Evolutionary conservation across 169 alveolate species (phyloP).

Genomic region (Plasmodium coatneyi): DNA sequence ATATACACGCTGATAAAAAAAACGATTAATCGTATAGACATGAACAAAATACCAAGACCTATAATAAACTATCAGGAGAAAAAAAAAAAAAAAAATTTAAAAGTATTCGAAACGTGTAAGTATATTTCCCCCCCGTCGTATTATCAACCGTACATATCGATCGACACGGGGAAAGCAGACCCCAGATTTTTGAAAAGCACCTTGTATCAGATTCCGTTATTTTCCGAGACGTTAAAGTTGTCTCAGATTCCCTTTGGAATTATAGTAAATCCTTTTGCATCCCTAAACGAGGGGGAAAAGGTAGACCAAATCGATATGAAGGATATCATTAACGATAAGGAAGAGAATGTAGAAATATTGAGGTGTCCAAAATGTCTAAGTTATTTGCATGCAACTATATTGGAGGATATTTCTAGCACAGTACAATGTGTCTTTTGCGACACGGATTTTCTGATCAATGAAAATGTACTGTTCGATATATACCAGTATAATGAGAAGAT

Average conservation of each 20-base stretch:
- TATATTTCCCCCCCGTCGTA: slow-evolving; percentile 67
- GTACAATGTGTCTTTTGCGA: slow-evolving; percentile 81
- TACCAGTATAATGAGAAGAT: slow-evolving; percentile 62
- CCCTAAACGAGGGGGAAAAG: slow-evolving; percentile 66
- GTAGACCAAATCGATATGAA: slow-evolving; percentile 79
- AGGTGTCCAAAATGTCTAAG: slow-evolving; percentile 83
- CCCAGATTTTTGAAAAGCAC: slow-evolving; percentile 78
- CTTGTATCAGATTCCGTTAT: slow-evolving; percentile 78
- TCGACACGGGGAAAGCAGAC: slow-evolving; percentile 79
- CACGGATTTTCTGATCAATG: slow-evolving; percentile 73
- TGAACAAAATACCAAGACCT: slow-evolving; percentile 69
- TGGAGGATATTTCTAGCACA: slow-evolving; percentile 61
- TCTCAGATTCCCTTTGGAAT: slow-evolving; percentile 81
- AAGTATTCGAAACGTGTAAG: slow-evolving; percentile 65
- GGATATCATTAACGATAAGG: slow-evolving; percentile 76
- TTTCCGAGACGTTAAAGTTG: slow-evolving; percentile 77
- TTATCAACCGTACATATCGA: slow-evolving; percentile 67
- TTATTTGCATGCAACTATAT: slow-evolving; percentile 80
- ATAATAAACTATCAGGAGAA: slow-evolving; percentile 36
- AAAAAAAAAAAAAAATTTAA: slow-evolving; percentile 34
- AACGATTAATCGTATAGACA: slow-evolving; percentile 58
- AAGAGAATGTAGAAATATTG: slow-evolving; percentile 76
- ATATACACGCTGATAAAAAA: slow-evolving; percentile 57
- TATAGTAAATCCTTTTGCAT: slow-evolving; percentile 85
- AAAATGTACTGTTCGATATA: slow-evolving; percentile 72